phyloP scores from a whole-genome alignment of 768 basidiomycete genomes.

The Boletus barrowsii region DNA sequence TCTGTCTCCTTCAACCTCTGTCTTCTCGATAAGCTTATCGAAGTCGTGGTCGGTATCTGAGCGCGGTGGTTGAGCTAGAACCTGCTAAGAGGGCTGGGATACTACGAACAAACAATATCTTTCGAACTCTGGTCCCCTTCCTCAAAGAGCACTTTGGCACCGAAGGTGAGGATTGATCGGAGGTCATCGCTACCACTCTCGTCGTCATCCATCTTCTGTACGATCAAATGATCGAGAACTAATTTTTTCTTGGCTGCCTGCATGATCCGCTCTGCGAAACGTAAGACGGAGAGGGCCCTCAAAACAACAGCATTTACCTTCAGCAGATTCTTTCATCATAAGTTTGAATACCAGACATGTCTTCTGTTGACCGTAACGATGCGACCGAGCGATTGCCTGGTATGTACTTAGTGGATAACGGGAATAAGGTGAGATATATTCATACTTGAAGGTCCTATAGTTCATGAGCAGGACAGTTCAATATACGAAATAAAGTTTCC shows the following conservation, averaged over 20 bases:
- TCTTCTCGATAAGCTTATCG: conserved; percentile 82
- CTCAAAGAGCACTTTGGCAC: conserved; percentile 83
- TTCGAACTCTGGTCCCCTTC: conserved; percentile 50
- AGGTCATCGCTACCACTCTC: conserved; percentile 76
- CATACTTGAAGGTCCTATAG: conserved; percentile 80
- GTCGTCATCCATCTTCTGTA: conserved; percentile 90
- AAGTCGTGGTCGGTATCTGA: conserved; percentile 79
- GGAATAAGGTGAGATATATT: not conserved
- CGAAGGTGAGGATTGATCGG: conserved; percentile 86
- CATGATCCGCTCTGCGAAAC: conserved; percentile 77
- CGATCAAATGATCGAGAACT: conserved; percentile 90
- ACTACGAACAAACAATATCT: conserved; percentile 65
- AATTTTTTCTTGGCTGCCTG: conserved; percentile 95
- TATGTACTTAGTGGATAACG: conserved; percentile 5
- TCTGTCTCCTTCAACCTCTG: conserved; percentile 68
- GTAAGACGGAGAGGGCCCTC: conserved; percentile 1
- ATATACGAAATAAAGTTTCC: conserved; percentile 15
- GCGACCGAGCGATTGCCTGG: conserved; percentile 91
- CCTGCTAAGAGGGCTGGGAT: not conserved
- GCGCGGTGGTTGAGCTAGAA: not conserved
- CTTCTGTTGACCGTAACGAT: conserved; percentile 94
- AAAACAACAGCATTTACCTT: conserved; percentile 49
- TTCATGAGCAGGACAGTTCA: conserved; percentile 10
- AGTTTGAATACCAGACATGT: conserved; percentile 94
- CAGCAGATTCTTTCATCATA: conserved; percentile 92